Evolutionary conservation across 768 basidiomycete genomes (phyloP), one percentile per base, ranked within the genome.

Genomic region (Lentinula aciculospora): DNA sequence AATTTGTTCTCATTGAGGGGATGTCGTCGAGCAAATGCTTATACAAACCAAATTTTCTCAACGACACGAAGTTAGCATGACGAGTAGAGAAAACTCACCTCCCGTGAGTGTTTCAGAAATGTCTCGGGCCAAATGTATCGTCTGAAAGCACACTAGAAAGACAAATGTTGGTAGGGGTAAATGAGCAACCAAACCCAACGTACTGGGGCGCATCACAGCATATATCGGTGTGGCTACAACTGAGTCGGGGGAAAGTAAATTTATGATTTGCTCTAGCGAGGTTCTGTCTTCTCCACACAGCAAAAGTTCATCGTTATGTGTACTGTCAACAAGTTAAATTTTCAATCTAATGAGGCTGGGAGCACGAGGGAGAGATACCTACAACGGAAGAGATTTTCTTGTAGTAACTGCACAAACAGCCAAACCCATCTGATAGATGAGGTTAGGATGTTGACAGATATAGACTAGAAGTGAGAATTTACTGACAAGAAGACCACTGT

Each of bases 371-470:
- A 23, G 8, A 23, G 7, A 27, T 15, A 39, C 54, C 3, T 23
- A 56, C 54, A 56, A 56, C n/a, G 54, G 54, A 8, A 56, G n/a
- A 4, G 21, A 13, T 34, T 32, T 45, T 29, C 54, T 28, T 9
- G 39, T 29, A n/a, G 27, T 28, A n/a, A 29, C 27, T 29, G 54
- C 54, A 29, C 28, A 46, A 17, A 56, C 12, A 3, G 54, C 54
- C 5, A 23, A n/a, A 6, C 31, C 44, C 54, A 56, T 44, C 54
- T 56, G 19, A 21, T n/a, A 34, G 12, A 29, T 10, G 5, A 44
- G 15, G 29, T 40, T 21, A 23, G 15, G 12, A 17, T 4, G 8
- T 29, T 9, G 19, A 10, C 12, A 50, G 2, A 31, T 42, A 4
- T 5, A 28, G 4, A 42, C 6, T 28, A 25, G 39, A 19, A 28